Base-by-base conservation (phyloP, 2,329 filamentous ascomycete species). In the Ceratocystis destructans region DNA sequence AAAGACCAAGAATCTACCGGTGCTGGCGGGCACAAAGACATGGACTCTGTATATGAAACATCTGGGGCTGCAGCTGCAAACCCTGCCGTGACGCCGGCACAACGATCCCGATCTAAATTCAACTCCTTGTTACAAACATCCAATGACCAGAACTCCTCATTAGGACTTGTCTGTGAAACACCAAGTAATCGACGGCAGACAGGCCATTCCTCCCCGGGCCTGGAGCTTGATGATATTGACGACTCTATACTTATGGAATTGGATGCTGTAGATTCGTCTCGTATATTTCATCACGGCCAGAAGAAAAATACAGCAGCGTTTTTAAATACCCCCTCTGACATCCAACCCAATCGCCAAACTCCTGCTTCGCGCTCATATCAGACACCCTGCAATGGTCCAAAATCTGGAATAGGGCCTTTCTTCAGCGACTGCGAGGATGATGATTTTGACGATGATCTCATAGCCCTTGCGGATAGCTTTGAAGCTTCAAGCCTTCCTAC, bases 401-500 rank as follows among this genome's bases (percentile, higher is more conserved):
- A 50, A 17, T 45, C 37, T 25, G 61, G 50, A 17, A 15, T 6
- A 45, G 33, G 45, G 12, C 66, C 68, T 28, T 66, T 63, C 44
- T 67, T 67, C n/a, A 68, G 67, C 12, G 69, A 69, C 44, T 45
- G 45, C 31, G 66, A 68, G 22, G 61, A 62, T 28, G 64, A 66
- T 25, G 59, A 53, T 10, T 44, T 68, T 20, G 69, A 70, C 57
- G 65, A 68, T 46, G 66, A 69, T n/a, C 61, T 70, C 31, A 67
- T 70, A 62, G 69, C 66, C 15, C 55, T 68, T 4, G 68, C 67
- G 17, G 69, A 68, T 20, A 59, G 48, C 44, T 70, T 71, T 3
- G 68, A 70, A 55, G 69, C 67, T 2, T 68, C 71, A 4, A 77
- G 80, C 6, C 71, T 75, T 5, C 76, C 76, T 0, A 76, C 83